Base-by-base conservation (phyloP, 139 green algal genomes). In the Chlamydomonas sp. region DNA sequence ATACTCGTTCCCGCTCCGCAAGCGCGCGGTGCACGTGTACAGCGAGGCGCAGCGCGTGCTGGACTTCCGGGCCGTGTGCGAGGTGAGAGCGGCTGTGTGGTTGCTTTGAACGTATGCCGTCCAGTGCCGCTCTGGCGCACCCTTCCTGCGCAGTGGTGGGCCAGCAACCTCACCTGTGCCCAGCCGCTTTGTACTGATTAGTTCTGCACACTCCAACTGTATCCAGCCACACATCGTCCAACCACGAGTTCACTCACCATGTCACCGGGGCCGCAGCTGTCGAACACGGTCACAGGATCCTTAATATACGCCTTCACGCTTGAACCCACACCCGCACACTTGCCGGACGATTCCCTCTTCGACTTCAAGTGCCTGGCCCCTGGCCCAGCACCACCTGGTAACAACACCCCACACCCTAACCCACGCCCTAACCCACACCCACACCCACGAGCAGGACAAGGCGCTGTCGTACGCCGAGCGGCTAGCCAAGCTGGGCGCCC, bases 1-100 rank as follows among this genome's bases (percentile, higher is more conserved):
- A 76, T 95, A 93, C 57, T 88, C 81, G 69, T 97, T 96, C 91
- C 90, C 92, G 86, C 95, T 99, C 80, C 91, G 88, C 15, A 81
- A 97, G 71, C 85, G 97, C 0, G 95, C 96, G 5, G 83, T 94
- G 79, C 96, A 99, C 62, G 97, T 99, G 85, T 99, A 95, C 88
- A 81, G 89, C 8, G 97, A 99, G 93, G 95, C 96, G 15, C 81
- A 89, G 17, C 94, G 97, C 3, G 97, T 99, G 83, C 84, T 87
- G 6, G 89, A 93, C 16, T 98, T 99, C 92, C 90, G 82, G 79
- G 89, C 67, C 59, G 91, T 95, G 57, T 97, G 94, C 89, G 91
- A 94, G 77, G 92, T 92, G 78, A 63, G 81, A 2, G 17, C 20
- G 58, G 20, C 60, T 16, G 59, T 6, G 81, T 58, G 57, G 18